Conservation (phyloP, 2,329 filamentous ascomycete species). For the Cercospora zeae-maydis region DNA sequence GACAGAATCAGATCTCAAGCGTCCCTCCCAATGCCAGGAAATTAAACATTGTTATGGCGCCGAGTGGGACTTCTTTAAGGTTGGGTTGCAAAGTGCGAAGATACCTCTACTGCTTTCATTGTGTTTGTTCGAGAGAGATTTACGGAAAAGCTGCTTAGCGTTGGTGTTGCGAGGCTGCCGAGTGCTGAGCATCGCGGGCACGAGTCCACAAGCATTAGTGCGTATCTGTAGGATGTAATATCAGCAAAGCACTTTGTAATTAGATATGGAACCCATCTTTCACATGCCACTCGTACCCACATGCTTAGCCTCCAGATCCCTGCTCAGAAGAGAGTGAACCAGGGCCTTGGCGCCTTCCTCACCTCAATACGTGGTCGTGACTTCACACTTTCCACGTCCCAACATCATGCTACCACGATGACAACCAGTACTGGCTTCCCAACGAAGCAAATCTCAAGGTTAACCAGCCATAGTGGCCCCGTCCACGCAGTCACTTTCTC, state of each 20-base stretch:
- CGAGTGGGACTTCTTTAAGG: constrained; percentile 11
- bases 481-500: constrained; percentile 52
- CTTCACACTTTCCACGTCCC: neutral
- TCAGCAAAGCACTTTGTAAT: constrained; percentile 1
- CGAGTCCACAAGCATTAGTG: constrained; percentile 16
- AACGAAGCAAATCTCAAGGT: constrained; percentile 24
- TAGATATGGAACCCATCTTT: neutral
- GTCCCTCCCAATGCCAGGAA: constrained; percentile 7
- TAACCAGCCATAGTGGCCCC: constrained; percentile 36
- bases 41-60: constrained; percentile 18
- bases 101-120: constrained; percentile 29
- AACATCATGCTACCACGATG: constrained; percentile 14
- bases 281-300: neutral
- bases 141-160: constrained; percentile 14
- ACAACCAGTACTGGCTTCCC: constrained; percentile 25
- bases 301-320: neutral
- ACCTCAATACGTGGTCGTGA: neutral
- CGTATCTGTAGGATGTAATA: constrained; percentile 21
- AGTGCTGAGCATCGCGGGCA: constrained; percentile 23
- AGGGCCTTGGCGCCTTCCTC: constrained; percentile 1
- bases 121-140: constrained; percentile 21
- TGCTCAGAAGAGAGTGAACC: neutral
- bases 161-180: constrained; percentile 21
- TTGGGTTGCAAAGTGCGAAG: constrained; percentile 20
- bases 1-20: constrained; percentile 15